Conservation (phyloP, 352 stramenopile species). For the Phytophthora kernoviae region DNA sequence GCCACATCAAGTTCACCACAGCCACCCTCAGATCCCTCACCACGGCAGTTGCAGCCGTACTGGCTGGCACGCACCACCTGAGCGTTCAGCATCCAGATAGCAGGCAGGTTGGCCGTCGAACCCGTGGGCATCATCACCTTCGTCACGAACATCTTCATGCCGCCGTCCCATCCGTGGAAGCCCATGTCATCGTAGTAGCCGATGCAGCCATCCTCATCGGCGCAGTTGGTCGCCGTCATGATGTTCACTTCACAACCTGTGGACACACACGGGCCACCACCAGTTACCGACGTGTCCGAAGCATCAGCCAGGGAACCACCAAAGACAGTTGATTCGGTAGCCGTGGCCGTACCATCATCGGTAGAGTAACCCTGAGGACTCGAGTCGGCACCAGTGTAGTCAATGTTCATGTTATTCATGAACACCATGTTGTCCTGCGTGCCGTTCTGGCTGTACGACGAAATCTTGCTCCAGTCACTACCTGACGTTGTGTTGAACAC, state of each 20-base stretch:
- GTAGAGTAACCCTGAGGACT: conserved; percentile 51
- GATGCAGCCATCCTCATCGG: conserved; percentile 47
- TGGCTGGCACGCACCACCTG: conserved; percentile 70
- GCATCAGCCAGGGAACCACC: conserved; percentile 52
- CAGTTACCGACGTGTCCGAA: conserved; percentile 37
- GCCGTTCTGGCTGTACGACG: conserved; percentile 40
- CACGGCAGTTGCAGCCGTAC: conserved; percentile 81
- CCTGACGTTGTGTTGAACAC: conserved; percentile 41
- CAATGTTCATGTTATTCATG: conserved; percentile 62
- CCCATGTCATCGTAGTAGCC: conserved; percentile 69
- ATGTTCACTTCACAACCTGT: conserved; percentile 79
- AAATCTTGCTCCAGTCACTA: conserved; percentile 45
- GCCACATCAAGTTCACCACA: conserved; percentile 78
- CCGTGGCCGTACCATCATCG: conserved; percentile 30
- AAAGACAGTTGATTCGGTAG: conserved; percentile 33
- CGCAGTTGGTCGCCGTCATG: conserved; percentile 64
- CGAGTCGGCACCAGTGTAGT: conserved; percentile 43
- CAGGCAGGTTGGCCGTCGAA: conserved; percentile 49
- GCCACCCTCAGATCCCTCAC: conserved; percentile 49
- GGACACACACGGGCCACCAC: conserved; percentile 52
- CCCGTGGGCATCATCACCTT: conserved; percentile 67
- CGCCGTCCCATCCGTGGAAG: conserved; percentile 68
- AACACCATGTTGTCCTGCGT: conserved; percentile 53
- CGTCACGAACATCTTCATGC: conserved; percentile 80
- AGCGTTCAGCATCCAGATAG: conserved; percentile 81